Conservation (phyloP, 192 early-diverging fungal genomes). For the Cladochytrium replicatum region DNA sequence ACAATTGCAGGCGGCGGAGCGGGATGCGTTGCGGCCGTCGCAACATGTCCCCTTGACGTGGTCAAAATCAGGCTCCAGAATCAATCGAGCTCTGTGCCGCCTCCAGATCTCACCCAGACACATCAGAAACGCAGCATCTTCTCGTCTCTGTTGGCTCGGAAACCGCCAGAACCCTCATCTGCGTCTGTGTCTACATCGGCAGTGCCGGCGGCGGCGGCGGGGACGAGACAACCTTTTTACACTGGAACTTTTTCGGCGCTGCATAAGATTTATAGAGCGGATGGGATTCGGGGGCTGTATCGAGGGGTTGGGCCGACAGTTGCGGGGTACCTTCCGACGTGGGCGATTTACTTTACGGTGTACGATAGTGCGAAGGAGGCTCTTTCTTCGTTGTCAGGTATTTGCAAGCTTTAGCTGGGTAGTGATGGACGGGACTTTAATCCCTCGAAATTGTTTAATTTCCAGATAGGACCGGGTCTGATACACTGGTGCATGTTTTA, state of each 20-base stretch:
- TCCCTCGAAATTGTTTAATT: too few species aligned
- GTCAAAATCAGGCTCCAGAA: slow-evolving; percentile 92
- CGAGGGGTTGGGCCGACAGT: slow-evolving; percentile 79
- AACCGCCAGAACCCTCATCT: too few species aligned
- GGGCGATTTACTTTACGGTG: slow-evolving; percentile 87
- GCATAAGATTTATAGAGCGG: slow-evolving; percentile 59
- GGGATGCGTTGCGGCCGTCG: slow-evolving; percentile 71
- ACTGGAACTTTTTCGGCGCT: slow-evolving; percentile 50
- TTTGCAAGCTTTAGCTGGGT: too few species aligned
- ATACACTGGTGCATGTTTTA: slow-evolving; percentile 32
- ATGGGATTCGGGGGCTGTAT: slow-evolving; percentile 83
- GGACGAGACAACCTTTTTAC: too few species aligned
- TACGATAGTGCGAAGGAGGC: slow-evolving; percentile 69
- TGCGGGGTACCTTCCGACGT: slow-evolving; percentile 79
- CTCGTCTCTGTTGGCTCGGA: too few species aligned
- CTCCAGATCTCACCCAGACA: slow-evolving; percentile 32
- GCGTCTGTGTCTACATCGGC: too few species aligned
- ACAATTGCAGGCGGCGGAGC: too few species aligned
- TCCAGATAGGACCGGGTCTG: slow-evolving; percentile 11
- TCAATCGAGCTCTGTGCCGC: slow-evolving; percentile 34
- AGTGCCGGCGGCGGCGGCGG: too few species aligned
- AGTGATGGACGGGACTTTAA: too few species aligned
- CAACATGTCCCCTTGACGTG: slow-evolving; percentile 88
- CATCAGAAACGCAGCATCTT: slow-evolving; percentile 15
- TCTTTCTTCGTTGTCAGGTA: slow-evolving; percentile 16